Base-by-base conservation (phyloP, 1,284 basidiomycete species). In the Leccinum olivaceoglutinosum region DNA sequence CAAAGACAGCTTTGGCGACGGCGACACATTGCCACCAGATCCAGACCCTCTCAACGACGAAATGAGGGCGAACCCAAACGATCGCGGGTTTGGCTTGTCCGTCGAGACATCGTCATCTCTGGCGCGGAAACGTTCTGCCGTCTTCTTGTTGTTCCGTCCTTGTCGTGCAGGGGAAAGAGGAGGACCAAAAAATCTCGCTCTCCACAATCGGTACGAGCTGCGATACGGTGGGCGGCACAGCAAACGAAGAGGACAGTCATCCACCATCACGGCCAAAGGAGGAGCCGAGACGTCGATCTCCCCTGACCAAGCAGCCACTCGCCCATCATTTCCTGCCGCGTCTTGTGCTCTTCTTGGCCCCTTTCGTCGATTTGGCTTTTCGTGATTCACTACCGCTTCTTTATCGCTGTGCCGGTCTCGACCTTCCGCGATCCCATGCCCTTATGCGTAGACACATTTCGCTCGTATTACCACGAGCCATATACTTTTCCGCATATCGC, bases 251-350 rank as follows among this genome's bases (percentile, higher is more conserved):
- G 18, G 46, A 21, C 11, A 21, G 54, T 72, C 68, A 7, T 76
- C 72, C 57, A 59, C 32, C 18, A 59, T 60, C n/a, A 46, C 18
- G 12, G 46, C 46, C 46, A 21, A 49, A 6, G 75, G 75, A 4
- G 69, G 67, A 21, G 81, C 83, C 2, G 84, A 82, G 11, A 82
- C 78, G 62, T 85, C 84, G 59, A 90, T 83, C 29, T 77, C 81
- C 46, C 86, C 88, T 63, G 91, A 68, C 89, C 89, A 92, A 11
- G 85, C 88, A 16, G 88, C 80, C 12, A 92, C 85, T n/a, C 87
- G 77, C 88, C 87, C 65, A 87, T 87, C 16, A 85, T 84, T 55
- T 82, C 83, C 65, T 78, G 75, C 54, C 79, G 74, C 59, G 83
- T 70, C 62, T 80, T 75, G 39, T 75, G 72, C 38, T 75, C 71